phyloP scores from a whole-genome alignment of 139 green algal genomes.

The Parachlorella kessleri region DNA sequence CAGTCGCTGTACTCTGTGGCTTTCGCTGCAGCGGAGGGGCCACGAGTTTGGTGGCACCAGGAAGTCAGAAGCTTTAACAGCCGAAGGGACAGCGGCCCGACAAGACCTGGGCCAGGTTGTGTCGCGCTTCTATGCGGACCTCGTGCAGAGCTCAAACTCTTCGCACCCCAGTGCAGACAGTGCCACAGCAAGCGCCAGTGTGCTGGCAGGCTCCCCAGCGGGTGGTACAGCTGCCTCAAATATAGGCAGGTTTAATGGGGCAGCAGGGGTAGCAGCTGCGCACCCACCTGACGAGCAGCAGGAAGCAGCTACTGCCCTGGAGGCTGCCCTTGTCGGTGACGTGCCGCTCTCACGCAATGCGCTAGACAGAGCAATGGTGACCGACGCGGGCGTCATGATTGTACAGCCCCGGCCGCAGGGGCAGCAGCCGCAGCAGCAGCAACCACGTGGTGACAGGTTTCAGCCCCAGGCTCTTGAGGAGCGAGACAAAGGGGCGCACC shows the following conservation, averaged over 20 bases:
- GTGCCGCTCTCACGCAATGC: not conserved
- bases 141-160: constrained; percentile 6
- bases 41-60: constrained; percentile 8
- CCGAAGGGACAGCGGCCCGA: not conserved
- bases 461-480: not conserved
- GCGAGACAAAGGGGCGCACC: not conserved
- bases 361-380: not conserved
- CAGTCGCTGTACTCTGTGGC: too few species aligned
- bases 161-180: not conserved
- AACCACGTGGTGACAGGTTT: not conserved
- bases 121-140: constrained; percentile 6
- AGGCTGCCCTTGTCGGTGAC: not conserved
- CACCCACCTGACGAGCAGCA: too few species aligned
- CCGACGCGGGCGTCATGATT: not conserved
- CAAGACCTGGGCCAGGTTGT: not conserved
- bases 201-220: too few species aligned
- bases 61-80: not conserved
- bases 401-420: not conserved
- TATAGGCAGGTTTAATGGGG: not conserved
- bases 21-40: not conserved
- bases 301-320: too few species aligned
- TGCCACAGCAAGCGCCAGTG: not conserved
- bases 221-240: not conserved
- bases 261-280: not conserved
- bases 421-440: constrained; percentile 3